Base-by-base conservation (phyloP, 163 green algal genomes). In the Scenedesmus sp. region DNA sequence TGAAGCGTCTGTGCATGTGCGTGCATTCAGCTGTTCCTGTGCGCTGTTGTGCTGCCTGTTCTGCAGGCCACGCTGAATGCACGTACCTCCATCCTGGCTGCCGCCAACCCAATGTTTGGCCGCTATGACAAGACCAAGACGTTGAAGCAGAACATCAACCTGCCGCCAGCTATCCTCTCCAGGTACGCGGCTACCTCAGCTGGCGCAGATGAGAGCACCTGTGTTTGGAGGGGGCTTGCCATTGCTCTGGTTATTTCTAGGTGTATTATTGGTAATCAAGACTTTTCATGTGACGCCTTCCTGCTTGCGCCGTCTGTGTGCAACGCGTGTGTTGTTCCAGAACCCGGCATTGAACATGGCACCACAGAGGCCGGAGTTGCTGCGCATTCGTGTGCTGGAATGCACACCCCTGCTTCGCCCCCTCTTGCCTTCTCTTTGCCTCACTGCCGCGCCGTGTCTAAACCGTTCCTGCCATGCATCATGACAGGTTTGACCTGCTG, bases 131-230 rank as follows among this genome's bases (percentile, higher is more conserved):
- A 95, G 79, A 95, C 90, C 83, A 98, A 98, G 93, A 95, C 96
- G 16, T 93, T 99, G 43, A 98, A 97, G 91, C 97, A 98, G 94
- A 99, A 99, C 92, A 96, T 99, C 44, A 94, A 95, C 0, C 96
- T 99, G 70, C 98, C 98, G 18, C 97, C 98, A 26, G 97, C 98
- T 51, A 99, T 99, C 91, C 92, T 99, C 59, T 99, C 98, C 2
- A 94, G 98, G 96, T 98, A 73, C 65, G 89, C 40, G 3, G 15
- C 18, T 33, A 40, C 37, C 59, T 30, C 83, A 53, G 85, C 70
- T 20, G 35, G 80, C 80, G 33, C 26, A 46, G n/a, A 30, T 83
- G 40, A 35, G 1, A 86, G 0, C n/a, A 85, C 33, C 51, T 85
- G 43, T 61, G 15, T 37, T 56, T n/a, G 46, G 30, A 15, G 20